phyloP scores from a whole-genome alignment of 768 basidiomycete species.

The Suillus brevipes region DNA sequence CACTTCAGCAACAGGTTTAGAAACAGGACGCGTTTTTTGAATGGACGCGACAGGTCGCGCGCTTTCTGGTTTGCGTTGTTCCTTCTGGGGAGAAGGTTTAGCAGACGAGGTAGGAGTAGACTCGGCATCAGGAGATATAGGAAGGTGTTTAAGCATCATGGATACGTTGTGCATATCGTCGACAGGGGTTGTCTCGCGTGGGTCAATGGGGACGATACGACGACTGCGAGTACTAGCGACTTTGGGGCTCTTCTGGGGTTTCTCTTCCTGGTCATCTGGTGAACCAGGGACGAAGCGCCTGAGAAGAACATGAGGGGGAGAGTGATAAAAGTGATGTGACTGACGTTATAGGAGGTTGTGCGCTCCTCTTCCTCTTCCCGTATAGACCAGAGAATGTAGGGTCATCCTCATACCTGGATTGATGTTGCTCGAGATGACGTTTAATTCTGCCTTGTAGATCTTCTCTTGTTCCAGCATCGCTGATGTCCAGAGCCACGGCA shows the following conservation, averaged over 20 bases:
- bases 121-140: slow-evolving; percentile 39
- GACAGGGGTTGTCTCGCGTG: slow-evolving; percentile 47
- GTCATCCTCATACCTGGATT: slow-evolving; percentile 54
- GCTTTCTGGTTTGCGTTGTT: slow-evolving; percentile 2
- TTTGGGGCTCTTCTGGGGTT: slow-evolving; percentile 14
- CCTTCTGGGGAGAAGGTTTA: slow-evolving; percentile 20
- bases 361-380: slow-evolving; percentile 38
- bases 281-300: slow-evolving; percentile 19
- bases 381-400: slow-evolving; percentile 59
- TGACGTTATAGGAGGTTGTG: slow-evolving; percentile 17
- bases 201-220: slow-evolving; percentile 14
- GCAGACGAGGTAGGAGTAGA: slow-evolving; percentile 2
- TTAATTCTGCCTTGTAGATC: slow-evolving; percentile 63
- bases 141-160: slow-evolving; percentile 46
- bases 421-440: slow-evolving; percentile 58
- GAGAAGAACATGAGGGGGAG: slow-evolving; percentile 5
- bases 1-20: slow-evolving; percentile 21
- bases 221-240: slow-evolving; percentile 21
- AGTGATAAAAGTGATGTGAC: not conserved
- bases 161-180: slow-evolving; percentile 54
- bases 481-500: slow-evolving; percentile 51
- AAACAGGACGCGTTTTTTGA: slow-evolving; percentile 27
- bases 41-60: slow-evolving; percentile 22
- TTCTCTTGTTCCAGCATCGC: slow-evolving; percentile 60
- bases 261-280: slow-evolving; percentile 16